These are phyloP conservation scores for Phytophthora kernoviae DNA, from an alignment of 352 stramenopile genomes.

Conservation along the genomic window DNA sequence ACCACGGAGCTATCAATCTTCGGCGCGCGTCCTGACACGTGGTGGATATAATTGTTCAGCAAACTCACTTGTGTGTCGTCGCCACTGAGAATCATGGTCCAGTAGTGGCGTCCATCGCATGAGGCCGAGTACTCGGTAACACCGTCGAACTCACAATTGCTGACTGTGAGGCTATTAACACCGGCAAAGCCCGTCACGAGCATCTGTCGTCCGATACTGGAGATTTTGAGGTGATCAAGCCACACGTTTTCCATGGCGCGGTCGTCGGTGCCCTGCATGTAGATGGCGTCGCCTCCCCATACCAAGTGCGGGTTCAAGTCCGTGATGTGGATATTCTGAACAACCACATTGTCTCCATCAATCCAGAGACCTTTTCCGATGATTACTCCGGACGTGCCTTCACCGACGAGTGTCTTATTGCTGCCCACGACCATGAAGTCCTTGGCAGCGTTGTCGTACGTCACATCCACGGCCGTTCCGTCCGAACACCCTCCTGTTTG, in stretches of 20 bases:
- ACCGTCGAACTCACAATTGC: slow-evolving; percentile 58
- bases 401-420: slow-evolving; percentile 56
- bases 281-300: slow-evolving; percentile 38
- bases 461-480: slow-evolving; percentile 24
- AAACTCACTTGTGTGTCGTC: slow-evolving; percentile 41
- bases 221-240: slow-evolving; percentile 60
- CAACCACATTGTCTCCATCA: slow-evolving; percentile 47
- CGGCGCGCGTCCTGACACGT: slow-evolving; percentile 44
- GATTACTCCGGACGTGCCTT: slow-evolving; percentile 39
- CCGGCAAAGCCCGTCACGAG: slow-evolving; percentile 35
- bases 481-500: slow-evolving; percentile 40
- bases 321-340: slow-evolving; percentile 65
- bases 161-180: slow-evolving; percentile 39
- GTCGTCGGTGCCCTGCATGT: slow-evolving; percentile 22
- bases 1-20: slow-evolving; percentile 42
- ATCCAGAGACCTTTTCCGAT: slow-evolving; percentile 49
- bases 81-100: slow-evolving; percentile 43
- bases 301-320: slow-evolving; percentile 59
- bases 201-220: slow-evolving; percentile 46
- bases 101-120: slow-evolving; percentile 56
- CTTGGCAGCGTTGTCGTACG: slow-evolving; percentile 44
- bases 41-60: slow-evolving; percentile 52
- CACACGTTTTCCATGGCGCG: slow-evolving; percentile 36
- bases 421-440: slow-evolving; percentile 27
- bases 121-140: slow-evolving; percentile 37